phyloP scores from a whole-genome alignment of 2,329 filamentous ascomycete genomes.

The Botrytis galanthina region DNA sequence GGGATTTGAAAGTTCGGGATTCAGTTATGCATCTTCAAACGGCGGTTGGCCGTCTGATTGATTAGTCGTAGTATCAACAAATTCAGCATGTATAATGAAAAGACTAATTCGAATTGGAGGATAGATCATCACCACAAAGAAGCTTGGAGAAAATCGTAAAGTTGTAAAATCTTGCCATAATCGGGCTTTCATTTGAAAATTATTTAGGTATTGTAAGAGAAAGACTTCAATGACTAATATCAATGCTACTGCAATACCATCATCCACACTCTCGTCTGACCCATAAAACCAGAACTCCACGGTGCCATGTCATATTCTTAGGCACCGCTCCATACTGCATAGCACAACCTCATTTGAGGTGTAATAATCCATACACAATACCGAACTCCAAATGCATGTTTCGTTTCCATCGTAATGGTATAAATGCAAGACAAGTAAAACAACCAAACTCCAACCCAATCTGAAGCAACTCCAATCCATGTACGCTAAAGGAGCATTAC shows the following conservation, averaged over 20 bases:
- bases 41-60: not conserved
- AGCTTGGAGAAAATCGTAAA: not conserved
- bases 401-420: not conserved
- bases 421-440: not conserved
- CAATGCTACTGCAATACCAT: not conserved
- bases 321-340: not conserved
- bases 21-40: not conserved
- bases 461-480: conserved; percentile 17
- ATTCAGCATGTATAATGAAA: not conserved
- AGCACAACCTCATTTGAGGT: not conserved
- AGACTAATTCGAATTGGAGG: not conserved
- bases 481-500: conserved; percentile 13
- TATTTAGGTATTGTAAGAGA: not conserved
- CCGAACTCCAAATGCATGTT: not conserved
- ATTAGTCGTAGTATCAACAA: not conserved
- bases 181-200: not conserved
- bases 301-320: conserved; percentile 3
- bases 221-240: not conserved
- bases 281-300: conserved; percentile 2
- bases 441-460: not conserved
- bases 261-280: not conserved
- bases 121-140: not conserved
- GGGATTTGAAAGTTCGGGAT: not conserved
- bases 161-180: not conserved
- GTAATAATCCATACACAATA: not conserved